phyloP scores from a whole-genome alignment of 805 yeast genomes.

The Crinitomyces ghanaensis region DNA sequence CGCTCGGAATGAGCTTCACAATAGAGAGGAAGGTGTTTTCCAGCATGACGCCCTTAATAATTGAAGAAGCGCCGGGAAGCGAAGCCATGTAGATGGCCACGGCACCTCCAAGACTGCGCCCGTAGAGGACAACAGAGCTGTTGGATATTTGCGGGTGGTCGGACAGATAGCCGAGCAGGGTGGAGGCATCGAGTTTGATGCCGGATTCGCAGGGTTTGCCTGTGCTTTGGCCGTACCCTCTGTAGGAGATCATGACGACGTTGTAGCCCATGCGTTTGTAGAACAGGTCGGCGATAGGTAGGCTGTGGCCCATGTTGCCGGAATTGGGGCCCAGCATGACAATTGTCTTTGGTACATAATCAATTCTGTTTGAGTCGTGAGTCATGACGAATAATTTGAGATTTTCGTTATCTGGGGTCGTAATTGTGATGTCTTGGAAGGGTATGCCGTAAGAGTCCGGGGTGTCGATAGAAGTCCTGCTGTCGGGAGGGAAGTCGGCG shows the following conservation, averaged over 20 bases:
- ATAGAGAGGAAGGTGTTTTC: slow-evolving; percentile 82
- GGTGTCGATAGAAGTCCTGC: slow-evolving; percentile 53
- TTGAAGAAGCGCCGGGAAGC: slow-evolving; percentile 30
- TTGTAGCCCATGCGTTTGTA: slow-evolving; percentile 54
- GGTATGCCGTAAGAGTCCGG: slow-evolving; percentile 62
- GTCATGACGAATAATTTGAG: slow-evolving; percentile 51
- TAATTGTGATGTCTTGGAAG: slow-evolving; percentile 48
- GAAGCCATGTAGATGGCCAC: slow-evolving; percentile 77
- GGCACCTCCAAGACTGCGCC: slow-evolving; percentile 92
- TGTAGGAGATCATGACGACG: slow-evolving; percentile 73
- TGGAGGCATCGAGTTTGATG: slow-evolving; percentile 68
- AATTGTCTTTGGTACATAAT: slow-evolving; percentile 52
- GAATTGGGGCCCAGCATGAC: slow-evolving; percentile 84
- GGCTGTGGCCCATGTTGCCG: slow-evolving; percentile 85
- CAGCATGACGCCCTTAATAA: slow-evolving; percentile 53
- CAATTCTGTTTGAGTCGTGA: slow-evolving; percentile 14
- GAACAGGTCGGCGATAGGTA: slow-evolving; percentile 68
- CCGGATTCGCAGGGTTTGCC: slow-evolving; percentile 74
- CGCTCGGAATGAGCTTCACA: slow-evolving; percentile 45
- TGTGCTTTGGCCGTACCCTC: slow-evolving; percentile 80
- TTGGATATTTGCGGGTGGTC: slow-evolving; percentile 41
- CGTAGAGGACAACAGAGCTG: slow-evolving; percentile 58
- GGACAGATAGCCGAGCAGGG: slow-evolving; percentile 49
- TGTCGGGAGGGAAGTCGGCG: slow-evolving; percentile 62
- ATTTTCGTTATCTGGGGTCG: slow-evolving; percentile 58